Evolutionary conservation across 441 rosid genomes (phyloP).

Genomic region (Jatropha multifida): DNA sequence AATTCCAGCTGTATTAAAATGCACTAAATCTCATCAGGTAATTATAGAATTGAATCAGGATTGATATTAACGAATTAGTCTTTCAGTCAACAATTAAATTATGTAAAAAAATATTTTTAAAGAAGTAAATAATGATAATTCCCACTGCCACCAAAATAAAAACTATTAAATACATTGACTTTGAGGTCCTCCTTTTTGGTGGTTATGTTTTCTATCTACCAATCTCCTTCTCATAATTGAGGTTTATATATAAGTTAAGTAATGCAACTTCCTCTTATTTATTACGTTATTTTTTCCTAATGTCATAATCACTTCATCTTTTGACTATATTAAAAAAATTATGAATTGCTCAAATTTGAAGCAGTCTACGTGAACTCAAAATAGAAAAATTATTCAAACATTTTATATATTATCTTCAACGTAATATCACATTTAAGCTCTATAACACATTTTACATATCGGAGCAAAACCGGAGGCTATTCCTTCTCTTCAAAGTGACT

Average conservation of each 20-base stretch:
- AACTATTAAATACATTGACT: not conserved
- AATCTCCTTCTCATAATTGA: not conserved
- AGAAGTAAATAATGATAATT: no score
- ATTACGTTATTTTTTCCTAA: not conserved
- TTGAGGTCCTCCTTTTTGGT: not conserved
- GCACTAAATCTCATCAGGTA: no score
- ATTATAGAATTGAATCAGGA: no score
- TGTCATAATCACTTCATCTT: not conserved
- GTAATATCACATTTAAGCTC: not conserved
- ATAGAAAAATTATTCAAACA: not conserved
- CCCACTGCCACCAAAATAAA: no score
- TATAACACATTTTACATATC: not conserved
- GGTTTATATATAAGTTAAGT: not conserved
- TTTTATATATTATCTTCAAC: no score
- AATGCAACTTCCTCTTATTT: not conserved
- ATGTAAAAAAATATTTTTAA: no score
- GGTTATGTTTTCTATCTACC: not conserved
- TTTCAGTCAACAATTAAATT: no score
- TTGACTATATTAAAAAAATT: not conserved
- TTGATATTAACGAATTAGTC: no score
- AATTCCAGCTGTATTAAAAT: rapidly evolving
- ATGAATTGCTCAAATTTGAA: not conserved
- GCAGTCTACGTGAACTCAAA: not conserved
- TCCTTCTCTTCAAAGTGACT: no score
- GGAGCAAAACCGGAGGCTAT: no score